Evolutionary conservation across 2,329 filamentous ascomycete genomes (phyloP).

Genomic region (Xylariomycetidae sp.): DNA sequence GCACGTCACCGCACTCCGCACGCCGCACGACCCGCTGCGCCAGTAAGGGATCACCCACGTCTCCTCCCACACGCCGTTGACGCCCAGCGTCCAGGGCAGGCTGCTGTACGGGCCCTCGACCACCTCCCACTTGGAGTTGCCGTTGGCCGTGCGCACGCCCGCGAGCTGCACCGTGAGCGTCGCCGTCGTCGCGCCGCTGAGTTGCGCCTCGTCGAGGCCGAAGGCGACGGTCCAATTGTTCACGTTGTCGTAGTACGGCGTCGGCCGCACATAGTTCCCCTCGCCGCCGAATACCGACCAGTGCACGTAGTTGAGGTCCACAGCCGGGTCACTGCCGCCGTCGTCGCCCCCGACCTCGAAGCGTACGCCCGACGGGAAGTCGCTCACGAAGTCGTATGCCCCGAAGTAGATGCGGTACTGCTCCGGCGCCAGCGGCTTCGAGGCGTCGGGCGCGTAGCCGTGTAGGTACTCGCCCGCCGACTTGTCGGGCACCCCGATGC

Average conservation of each 20-base stretch:
- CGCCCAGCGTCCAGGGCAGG: constrained; percentile 40
- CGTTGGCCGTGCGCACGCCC: constrained; percentile 55
- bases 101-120: constrained; percentile 47
- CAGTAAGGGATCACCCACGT: constrained; percentile 55
- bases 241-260: constrained; percentile 39
- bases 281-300: constrained; percentile 58
- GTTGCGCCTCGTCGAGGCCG: constrained; percentile 35
- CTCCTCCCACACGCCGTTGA: constrained; percentile 36
- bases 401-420: constrained; percentile 59
- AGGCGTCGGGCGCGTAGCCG: constrained; percentile 44
- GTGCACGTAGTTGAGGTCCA: constrained; percentile 58
- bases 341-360: constrained; percentile 51
- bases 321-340: constrained; percentile 41
- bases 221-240: constrained; percentile 58
- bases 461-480: constrained; percentile 56
- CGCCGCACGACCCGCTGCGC: constrained; percentile 53
- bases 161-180: constrained; percentile 60
- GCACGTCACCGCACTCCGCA: constrained; percentile 53
- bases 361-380: constrained; percentile 54
- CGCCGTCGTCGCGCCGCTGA: constrained; percentile 39
- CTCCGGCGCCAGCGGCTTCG: constrained; percentile 45
- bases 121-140: constrained; percentile 53
- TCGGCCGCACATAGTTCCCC: constrained; percentile 40
- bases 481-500: constrained; percentile 58
- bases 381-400: constrained; percentile 51